Evolutionary conservation across 164 flowering plant species (phyloP), one percentile per base, ranked within the genome.

Genomic region (Magnolia sinica): DNA sequence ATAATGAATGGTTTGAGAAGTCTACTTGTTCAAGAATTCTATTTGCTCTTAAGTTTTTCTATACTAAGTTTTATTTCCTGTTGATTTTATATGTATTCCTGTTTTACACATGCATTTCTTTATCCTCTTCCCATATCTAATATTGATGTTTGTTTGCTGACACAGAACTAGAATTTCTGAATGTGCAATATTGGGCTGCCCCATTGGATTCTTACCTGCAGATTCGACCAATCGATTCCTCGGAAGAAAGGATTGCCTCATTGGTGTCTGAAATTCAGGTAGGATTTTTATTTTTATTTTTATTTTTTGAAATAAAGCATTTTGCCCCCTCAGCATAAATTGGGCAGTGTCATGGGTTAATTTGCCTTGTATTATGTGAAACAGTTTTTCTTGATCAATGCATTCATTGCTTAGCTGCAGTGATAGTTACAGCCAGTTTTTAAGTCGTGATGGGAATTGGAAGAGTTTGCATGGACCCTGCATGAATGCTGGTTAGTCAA

Each of bases 161-260:
- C 77, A 52, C 89, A 95, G 99, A 91, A 75, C 55, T 89, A 76
- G 92, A 85, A 74, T 84, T 88, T 84, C 76, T 88, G 76, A 86
- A 84, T 31, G 31, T 91, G 85, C 98, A 89, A 75, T 95, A 87
- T 74, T 95, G 98, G 98, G 89, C 88, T 37, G 79, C n/a, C n/a
- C n/a, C n/a, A n/a, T n/a, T n/a, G n/a, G 71, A 31, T 27, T 68
- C 19, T 27, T 29, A 31, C 37, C 45, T 0, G 23, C 24, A 20
- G 71, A 24, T 68, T 18, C 13, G 50, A 29, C 27, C 68, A 16
- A 68, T 14, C 7, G 50, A 68, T 68, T 68, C 23, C 18, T 29
- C 37, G 29, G 29, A 14, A 16, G 18, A 29, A 27, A 68, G 31
- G 18, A 31, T 68, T 27, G 50, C 50, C 71, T 5, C 31, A 16